Base-by-base conservation (phyloP, 805 yeast genomes). In the Candida ulmi region DNA sequence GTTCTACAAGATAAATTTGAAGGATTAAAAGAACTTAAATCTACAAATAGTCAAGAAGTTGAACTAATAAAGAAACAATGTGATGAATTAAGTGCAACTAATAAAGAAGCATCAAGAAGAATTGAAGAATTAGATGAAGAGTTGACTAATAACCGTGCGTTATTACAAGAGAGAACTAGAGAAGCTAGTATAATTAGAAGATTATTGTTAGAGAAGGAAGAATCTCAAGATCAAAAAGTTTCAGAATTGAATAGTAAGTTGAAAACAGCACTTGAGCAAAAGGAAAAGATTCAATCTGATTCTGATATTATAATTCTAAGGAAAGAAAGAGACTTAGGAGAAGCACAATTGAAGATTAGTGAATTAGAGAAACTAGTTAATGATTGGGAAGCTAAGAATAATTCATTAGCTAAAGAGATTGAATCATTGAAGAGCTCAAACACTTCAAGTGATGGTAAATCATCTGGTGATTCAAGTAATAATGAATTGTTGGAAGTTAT, bases 81-180 rank as follows among this genome's bases (percentile, higher is more conserved):
- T 43, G 91, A 86, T 37, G 95, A 87, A 51, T 57, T 84, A 36
- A 54, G 71, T 3, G 73, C 83, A 71, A 76, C 84, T 39, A 62
- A 80, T 30, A 74, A 74, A 44, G 98, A 93, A 50, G 65, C 79
- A 2, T 71, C 69, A 32, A 68, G 68, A 38, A 72, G 76, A 45
- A 67, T 76, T 17, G 88, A 84, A 41, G 73, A 78, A 2, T 57
- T 90, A 23, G 88, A 85, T 48, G 95, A 88, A 41, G 96, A 90
- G 54, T 62, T 91, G n/a, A 66, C 73, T 11, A 97, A 90, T 42
- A 67, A 85, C 5, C 73, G 87, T 40, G 72, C 76, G 25, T 68
- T 80, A 59, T 61, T 90, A 3, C 93, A 82, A 53, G 96, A 88
- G 52, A 74, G 95, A 44, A 78, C 85, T 0, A 69, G 90, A 37